Evolutionary conservation across 495 filamentous ascomycete genomes (phyloP), one percentile per base, ranked within the genome.

Genomic region (Neurospora sp.): DNA sequence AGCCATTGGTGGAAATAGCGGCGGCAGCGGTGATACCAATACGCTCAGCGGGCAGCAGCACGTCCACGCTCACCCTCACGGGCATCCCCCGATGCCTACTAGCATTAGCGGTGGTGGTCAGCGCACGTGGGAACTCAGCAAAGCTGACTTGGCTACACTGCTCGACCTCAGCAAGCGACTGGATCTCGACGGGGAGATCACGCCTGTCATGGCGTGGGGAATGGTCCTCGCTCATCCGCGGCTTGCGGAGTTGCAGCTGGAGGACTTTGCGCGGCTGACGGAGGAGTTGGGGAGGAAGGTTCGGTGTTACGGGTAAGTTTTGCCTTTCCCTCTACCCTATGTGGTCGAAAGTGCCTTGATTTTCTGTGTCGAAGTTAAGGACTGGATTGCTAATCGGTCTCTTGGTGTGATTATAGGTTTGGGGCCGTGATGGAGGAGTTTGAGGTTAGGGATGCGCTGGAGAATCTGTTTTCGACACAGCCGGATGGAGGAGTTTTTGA

Each of bases 131-230:
- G 89, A 92, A 78, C 83, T 97, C 31, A 89, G 87, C 48, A 91
- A 90, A 77, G 86, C 86, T 44, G 92, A 96, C 77, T 86, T 98
- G 48, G 80, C 88, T 40, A 94, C 92, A 66, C 85, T 98, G 48
- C 88, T 97, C 70, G 91, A 97, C 79, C 86, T 97, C 71, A 96
- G 94, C 83, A 88, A 90, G 77, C 88, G 92, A 76, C 86, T 98
- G 8, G 90, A 95, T 73, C 89, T 96, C 0, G 94, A 97, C 74
- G 93, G 93, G 35, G 96, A 99, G 82, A 92, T 99, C 79, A 97
- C 95, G n/a, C 96, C 96, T 0, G 91, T 98, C 72, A 96, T 96
- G 93, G 94, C 94, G 1, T 94, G 95, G 87, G 91, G 93, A 73
- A 90, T 90, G 81, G 86, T 99, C 39, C 86, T 92, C 69, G 86